Base-by-base conservation (phyloP, 805 yeast genomes). In the Spathaspora boniae region DNA sequence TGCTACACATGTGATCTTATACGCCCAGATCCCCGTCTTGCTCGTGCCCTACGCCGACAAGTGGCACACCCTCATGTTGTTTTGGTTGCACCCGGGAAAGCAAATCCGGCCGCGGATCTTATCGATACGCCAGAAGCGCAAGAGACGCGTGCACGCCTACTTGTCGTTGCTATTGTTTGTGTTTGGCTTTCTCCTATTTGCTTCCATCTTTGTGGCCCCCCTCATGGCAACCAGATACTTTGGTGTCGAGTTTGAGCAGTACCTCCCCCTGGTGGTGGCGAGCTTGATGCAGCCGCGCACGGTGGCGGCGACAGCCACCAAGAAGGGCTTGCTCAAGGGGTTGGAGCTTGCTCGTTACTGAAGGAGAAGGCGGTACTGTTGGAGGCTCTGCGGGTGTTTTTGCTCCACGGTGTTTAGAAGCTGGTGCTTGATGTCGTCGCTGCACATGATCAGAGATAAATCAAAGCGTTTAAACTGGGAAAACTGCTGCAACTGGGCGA, bases 11-110 rank as follows among this genome's bases (percentile, higher is more conserved):
- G 45, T 73, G 27, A 54, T 83, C 9, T 58, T 82, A 33, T 71
- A 75, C 40, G 54, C 70, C 5, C 86, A 81, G 44, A 56, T 79
- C 7, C 88, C 88, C 1, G 41, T 82, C 11, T 54, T 82, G 23
- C 62, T 81, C 23, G 59, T 80, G 26, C 89, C 89, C 0, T 79
- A 68, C 44, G 68, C 79, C 30, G 83, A 81, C 48, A 70, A 69
- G 31, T 72, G 80, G 73, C 93, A 83, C 48, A 74, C 87, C 2
- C 61, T 76, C 60, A 62, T 78, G 50, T 60, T 83, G 23, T 72
- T 82, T 45, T 83, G 91, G 91, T 58, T 82, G 38, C 72, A 67
- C 36, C 85, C 86, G 2, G 63, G 65, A 4, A 59, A 62, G 26
- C 80, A 76, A 46, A 50, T 76, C 2, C 60, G 76, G 6, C 70